Evolutionary conservation across 2,329 filamentous ascomycete species (phyloP).

Genomic region (Madurella fahalii): DNA sequence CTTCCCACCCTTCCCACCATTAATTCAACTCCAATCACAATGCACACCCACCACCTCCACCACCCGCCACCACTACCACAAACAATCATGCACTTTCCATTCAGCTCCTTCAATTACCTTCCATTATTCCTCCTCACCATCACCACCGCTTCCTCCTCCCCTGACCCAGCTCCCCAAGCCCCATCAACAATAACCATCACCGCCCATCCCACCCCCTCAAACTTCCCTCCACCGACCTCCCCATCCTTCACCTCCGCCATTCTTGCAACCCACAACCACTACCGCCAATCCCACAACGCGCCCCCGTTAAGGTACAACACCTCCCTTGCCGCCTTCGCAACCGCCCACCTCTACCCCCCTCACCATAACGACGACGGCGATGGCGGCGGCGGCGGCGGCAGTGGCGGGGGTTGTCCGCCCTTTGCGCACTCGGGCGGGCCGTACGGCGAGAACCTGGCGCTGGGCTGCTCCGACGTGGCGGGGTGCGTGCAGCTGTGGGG

Average conservation of each 20-base stretch:
- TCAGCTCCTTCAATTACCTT: neutral
- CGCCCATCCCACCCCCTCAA: neutral
- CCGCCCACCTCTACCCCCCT: conserved; percentile 3
- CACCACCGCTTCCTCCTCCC: neutral
- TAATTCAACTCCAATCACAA: too few relatives aligned
- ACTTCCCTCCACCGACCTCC: neutral
- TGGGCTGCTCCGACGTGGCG: conserved; percentile 59
- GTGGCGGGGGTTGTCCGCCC: neutral
- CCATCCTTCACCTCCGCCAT: conserved; percentile 48
- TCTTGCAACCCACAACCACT: conserved; percentile 63
- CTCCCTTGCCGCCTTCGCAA: conserved; percentile 55
- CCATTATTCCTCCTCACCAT: neutral
- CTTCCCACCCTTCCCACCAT: too few relatives aligned
- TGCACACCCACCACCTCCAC: too few relatives aligned
- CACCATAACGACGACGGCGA: neutral
- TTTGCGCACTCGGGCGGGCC: conserved; percentile 53
- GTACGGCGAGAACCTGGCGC: conserved; percentile 71
- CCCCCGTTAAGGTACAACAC: conserved; percentile 59
- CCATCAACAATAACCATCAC: neutral
- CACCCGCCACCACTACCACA: too few relatives aligned
- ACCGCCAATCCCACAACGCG: conserved; percentile 61
- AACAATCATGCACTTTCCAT: too few relatives aligned
- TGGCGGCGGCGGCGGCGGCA: too few relatives aligned
- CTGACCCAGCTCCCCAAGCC: neutral
- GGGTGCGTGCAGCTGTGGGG: conserved; percentile 64